Evolutionary conservation across 495 filamentous ascomycete genomes (phyloP).

Genomic region (Trichoderma reesei): DNA sequence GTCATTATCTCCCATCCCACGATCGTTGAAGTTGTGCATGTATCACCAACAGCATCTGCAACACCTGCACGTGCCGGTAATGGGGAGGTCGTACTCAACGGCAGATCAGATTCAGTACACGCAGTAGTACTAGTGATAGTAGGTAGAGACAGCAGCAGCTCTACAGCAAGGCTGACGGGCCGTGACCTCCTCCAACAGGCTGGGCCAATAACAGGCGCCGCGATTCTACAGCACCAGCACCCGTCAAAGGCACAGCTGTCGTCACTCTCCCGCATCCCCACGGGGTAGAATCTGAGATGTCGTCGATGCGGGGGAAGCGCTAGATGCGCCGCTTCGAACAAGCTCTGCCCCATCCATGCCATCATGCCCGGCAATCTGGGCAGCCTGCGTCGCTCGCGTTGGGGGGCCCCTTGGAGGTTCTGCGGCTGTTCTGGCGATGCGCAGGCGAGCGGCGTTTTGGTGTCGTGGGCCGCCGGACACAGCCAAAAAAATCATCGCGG

Average conservation of each 20-base stretch:
- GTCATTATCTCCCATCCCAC: too few species aligned
- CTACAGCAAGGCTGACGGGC: not conserved
- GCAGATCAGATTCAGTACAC: too few species aligned
- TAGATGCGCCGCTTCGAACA: not conserved
- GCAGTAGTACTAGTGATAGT: too few species aligned
- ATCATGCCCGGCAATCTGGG: not conserved
- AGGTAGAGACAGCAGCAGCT: not conserved
- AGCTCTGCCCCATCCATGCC: not conserved
- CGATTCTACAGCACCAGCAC: not conserved
- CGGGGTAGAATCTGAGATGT: not conserved
- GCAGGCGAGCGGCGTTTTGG: not conserved
- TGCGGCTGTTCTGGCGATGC: not conserved
- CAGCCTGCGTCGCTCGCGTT: not conserved
- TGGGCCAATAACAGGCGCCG: not conserved
- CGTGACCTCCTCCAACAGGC: not conserved
- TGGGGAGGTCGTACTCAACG: too few species aligned
- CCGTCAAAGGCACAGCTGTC: not conserved
- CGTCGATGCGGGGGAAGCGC: not conserved
- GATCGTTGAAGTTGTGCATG: too few species aligned
- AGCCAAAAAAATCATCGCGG: not conserved
- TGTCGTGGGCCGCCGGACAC: not conserved
- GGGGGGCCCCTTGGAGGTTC: not conserved
- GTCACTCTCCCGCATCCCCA: not conserved
- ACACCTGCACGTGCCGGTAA: too few species aligned
- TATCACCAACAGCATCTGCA: too few species aligned